Percentiles rank a stretch among this genome's conserved stretches.
phyloP scores from a whole-genome alignment of 495 filamentous ascomycete genomes.

The Daldinia concentrica region DNA sequence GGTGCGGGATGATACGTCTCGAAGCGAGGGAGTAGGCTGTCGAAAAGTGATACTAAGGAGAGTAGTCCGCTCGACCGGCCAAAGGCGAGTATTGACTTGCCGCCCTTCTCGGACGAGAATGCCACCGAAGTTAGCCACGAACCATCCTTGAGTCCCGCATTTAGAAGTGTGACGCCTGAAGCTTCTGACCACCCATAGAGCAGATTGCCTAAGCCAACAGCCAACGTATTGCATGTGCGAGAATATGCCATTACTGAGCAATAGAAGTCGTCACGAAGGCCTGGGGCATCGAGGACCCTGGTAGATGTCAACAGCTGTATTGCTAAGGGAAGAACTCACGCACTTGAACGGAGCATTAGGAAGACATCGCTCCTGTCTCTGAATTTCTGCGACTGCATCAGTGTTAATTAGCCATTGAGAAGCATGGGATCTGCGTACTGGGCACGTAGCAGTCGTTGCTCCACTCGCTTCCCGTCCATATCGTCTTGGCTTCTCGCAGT shows the following conservation, averaged over 20 bases:
- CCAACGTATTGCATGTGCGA: conserved; percentile 73
- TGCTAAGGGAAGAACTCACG: conserved; percentile 48
- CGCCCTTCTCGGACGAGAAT: conserved; percentile 84
- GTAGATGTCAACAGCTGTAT: conserved; percentile 12
- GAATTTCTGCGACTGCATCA: conserved; percentile 16
- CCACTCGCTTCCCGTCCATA: conserved; percentile 71
- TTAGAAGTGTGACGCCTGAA: conserved; percentile 57
- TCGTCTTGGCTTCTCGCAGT: conserved; percentile 40
- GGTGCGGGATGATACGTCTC: conserved; percentile 73
- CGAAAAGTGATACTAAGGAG: conserved; percentile 61
- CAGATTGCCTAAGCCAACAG: conserved; percentile 79
- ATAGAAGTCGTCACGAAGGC: conserved; percentile 92
- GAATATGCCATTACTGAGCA: conserved; percentile 92
- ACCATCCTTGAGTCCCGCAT: conserved; percentile 49
- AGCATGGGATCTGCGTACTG: conserved; percentile 56
- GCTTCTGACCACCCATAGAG: conserved; percentile 92
- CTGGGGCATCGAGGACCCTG: conserved; percentile 85
- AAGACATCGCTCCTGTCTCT: conserved; percentile 53
- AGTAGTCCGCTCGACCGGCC: conserved; percentile 75
- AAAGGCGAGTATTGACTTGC: conserved; percentile 83
- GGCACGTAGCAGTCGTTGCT: conserved; percentile 56
- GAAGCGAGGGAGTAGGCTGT: conserved; percentile 68
- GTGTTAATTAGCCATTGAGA: not conserved
- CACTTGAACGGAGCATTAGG: conserved; percentile 82
- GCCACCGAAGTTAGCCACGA: conserved; percentile 78